Evolutionary conservation across 345 rosid species (phyloP), one percentile per base, ranked within the genome.

Genomic region (thale cress (Arabidopsis thaliana)): DNA sequence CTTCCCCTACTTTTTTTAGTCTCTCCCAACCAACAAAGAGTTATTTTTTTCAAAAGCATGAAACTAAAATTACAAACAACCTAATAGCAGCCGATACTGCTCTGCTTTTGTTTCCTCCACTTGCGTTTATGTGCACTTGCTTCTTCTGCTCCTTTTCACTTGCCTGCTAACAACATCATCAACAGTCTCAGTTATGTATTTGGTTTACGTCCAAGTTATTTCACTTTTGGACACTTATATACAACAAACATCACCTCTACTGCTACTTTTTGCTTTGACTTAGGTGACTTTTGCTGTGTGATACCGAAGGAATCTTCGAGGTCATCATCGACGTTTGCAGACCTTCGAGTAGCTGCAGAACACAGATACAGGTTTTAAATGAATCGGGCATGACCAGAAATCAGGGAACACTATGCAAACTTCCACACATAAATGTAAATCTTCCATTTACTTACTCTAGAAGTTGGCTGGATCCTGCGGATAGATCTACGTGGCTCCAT

Each of bases 391-490:
- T 9, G 7, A 63, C 14, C 23, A 33, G 37, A 33, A 41, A 22
- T 45, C 7, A 59, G 66, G 67, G 67, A 25, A 38, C 5, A 48
- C 12, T 56, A 59, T n/a, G 79, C 51, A 38, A 14, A 67, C 40
- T 56, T 57, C 52, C 13, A 46, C 11, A 12, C 55, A 38, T 46
- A 9, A 12, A 44, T 49, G 22, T 33, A 46, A 37, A 3, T 13
- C 16, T 28, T 53, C 14, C 8, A 41, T 56, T 9, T 8, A 72
- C 97, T 85, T 82, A 93, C 99, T 78, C 95, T 88, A 53, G 98
- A 96, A 14, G 99, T 96, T 65, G 99, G 99, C 84, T 91, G 97
- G 77, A 96, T 96, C 82, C 88, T 87, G 57, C 98, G 96, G 53
- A 73, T 79, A 59, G 98, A 96, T 81, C 99, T 85, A n/a, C 99